Evolutionary conservation across 1,139 yeast genomes (phyloP).

Genomic region (Debaryomyces coudertii): DNA sequence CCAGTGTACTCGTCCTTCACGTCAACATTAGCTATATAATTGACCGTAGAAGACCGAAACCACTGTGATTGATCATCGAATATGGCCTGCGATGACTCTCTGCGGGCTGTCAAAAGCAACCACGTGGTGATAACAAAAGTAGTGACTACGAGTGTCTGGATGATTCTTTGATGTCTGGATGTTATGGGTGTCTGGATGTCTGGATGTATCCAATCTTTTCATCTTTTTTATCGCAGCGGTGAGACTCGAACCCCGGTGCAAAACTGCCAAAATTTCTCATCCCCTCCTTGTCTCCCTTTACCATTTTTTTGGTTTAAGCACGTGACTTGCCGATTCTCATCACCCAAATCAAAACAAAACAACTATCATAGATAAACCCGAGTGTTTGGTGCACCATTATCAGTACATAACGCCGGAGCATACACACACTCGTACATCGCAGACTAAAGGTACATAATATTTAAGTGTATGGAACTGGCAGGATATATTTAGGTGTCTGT

Average conservation of each 20-base stretch:
- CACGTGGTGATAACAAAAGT: background rate
- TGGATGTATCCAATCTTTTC: no score
- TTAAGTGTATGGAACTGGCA: slow-evolving; percentile 1
- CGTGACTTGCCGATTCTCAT: background rate
- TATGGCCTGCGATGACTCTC: background rate
- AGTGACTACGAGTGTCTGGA: background rate
- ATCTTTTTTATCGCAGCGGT: no score
- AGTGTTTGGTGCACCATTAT: background rate
- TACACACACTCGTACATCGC: background rate
- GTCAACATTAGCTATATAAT: background rate
- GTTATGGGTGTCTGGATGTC: no score
- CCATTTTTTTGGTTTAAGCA: background rate
- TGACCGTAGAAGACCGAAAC: background rate
- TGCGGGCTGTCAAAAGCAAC: background rate
- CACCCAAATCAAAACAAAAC: background rate
- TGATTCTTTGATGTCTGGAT: background rate
- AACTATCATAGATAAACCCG: background rate
- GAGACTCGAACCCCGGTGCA: no score
- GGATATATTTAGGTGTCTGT: background rate
- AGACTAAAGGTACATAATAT: background rate
- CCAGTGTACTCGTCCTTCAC: background rate
- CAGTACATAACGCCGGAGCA: background rate
- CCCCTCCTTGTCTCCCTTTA: background rate
- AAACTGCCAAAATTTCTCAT: no score
- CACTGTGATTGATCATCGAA: background rate